Evolutionary conservation across 257 asterid genomes (phyloP).

Genomic region (Fraxinus pennsylvanica): DNA sequence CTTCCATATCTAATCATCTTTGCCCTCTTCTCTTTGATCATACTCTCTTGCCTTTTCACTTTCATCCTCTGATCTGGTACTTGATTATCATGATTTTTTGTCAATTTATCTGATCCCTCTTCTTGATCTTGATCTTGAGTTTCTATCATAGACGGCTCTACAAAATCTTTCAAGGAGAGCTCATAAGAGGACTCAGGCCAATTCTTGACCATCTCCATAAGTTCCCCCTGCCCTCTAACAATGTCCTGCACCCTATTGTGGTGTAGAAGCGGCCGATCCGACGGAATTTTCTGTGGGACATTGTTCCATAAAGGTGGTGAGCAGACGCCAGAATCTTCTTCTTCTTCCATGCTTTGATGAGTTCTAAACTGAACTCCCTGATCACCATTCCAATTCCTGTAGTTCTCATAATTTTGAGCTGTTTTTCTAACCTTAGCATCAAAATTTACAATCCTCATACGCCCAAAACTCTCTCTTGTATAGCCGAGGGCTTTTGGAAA

Average conservation of each 20-base stretch:
- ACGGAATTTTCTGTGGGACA: constrained; percentile 43
- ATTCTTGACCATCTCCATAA: constrained; percentile 79
- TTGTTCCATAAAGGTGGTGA: constrained; percentile 73
- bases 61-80: constrained; percentile 28
- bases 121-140: constrained; percentile 20
- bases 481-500: neutral
- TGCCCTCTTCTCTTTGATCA: constrained; percentile 18
- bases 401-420: constrained; percentile 15
- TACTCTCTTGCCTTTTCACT: constrained; percentile 41
- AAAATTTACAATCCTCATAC: constrained; percentile 20
- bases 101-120: constrained; percentile 23
- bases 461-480: constrained; percentile 5
- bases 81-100: constrained; percentile 6
- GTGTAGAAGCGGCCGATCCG: constrained; percentile 30
- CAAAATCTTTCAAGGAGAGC: constrained; percentile 68
- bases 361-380: constrained; percentile 44
- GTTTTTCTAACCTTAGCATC: constrained; percentile 19
- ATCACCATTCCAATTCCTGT: constrained; percentile 12
- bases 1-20: constrained; percentile 40
- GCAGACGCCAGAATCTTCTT: constrained; percentile 53
- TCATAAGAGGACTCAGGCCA: constrained; percentile 78
- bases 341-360: constrained; percentile 17
- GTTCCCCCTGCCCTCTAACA: constrained; percentile 71
- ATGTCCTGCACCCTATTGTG: constrained; percentile 55
- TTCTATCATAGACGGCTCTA: constrained; percentile 41